Evolutionary conservation across 75 land plant genomes (phyloP), one percentile per base, ranked within the genome.

Genomic region (Cupressus sempervirens): DNA sequence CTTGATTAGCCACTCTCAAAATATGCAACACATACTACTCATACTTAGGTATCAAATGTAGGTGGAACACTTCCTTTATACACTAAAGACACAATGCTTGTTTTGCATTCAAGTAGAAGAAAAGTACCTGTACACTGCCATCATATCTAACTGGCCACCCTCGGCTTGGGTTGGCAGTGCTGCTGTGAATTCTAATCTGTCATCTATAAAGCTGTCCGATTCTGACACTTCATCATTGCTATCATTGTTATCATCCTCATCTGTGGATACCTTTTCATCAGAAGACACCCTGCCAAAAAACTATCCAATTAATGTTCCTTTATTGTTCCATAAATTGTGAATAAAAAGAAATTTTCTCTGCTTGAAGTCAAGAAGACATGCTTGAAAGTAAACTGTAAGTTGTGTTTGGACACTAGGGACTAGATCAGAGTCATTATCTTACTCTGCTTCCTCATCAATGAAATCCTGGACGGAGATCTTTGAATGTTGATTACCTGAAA

Each of bases 361-460:
- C 16, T 3, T 7, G 7, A 20, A 77, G 43, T 20, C 18, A 77
- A 77, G 80, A 8, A 77, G 48, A 23, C 43, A 43, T 75, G 77
- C n/a, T 77, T 43, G 29, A 40, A 43, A 77, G 23, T 43, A 9
- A 40, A 76, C 38, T 41, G 46, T n/a, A 41, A 40, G 1, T 7
- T 41, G 41, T 76, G 0, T 76, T 20, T 40, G 45, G 46, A 76
- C 6, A n/a, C 80, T 8, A 76, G 80, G 48, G 40, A 26, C 43
- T 9, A 18, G 80, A 10, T 43, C 80, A 77, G 46, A 75, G 32
- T 80, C 36, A n/a, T 36, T 36, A 1, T 82, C 96, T 88, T 93
- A 98, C 99, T 98, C 98, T 48, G 96, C 98, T 89, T 98, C 99
- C 81, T 96, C 97, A 56, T 98, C 98, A 86, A 98, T 89, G 56